phyloP scores from a whole-genome alignment of 1,284 basidiomycete genomes.

The Puccinia horiana region DNA sequence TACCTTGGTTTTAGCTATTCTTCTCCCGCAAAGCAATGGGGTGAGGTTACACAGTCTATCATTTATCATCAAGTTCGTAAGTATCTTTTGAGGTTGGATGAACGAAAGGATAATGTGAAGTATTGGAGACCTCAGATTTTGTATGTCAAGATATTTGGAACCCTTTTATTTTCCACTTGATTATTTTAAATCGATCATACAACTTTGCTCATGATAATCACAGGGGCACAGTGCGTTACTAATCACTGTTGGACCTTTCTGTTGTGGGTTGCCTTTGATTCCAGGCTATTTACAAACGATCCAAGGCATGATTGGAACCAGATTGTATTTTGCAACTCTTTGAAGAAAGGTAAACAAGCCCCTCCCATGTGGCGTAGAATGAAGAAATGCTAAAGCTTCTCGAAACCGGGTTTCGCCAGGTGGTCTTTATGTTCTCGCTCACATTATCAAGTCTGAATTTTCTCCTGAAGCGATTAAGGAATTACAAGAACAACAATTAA shows the following conservation, averaged over 20 bases:
- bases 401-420: background rate
- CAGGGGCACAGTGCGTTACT: background rate
- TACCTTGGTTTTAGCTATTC: conserved; percentile 29
- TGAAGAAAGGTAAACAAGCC: conserved; percentile 37
- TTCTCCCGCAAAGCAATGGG: conserved; percentile 47
- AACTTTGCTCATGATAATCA: background rate
- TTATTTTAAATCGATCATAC: background rate
- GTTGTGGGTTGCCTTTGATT: background rate
- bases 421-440: conserved; percentile 41
- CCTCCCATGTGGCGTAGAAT: background rate
- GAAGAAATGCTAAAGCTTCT: background rate
- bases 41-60: conserved; percentile 45
- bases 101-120: conserved; percentile 46
- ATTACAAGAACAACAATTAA: conserved; percentile 45
- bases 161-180: background rate
- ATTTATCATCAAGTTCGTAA: conserved; percentile 49
- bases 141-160: conserved; percentile 20
- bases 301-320: conserved; percentile 48
- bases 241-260: background rate
- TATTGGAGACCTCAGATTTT: conserved; percentile 48
- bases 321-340: conserved; percentile 47
- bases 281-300: conserved; percentile 40
- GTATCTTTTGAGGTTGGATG: conserved; percentile 47
- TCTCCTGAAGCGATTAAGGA: conserved; percentile 42
- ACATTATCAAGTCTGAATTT: conserved; percentile 49